Evolutionary conservation across 169 alveolate species (phyloP).

Genomic region (Plasmodium yoelii): DNA sequence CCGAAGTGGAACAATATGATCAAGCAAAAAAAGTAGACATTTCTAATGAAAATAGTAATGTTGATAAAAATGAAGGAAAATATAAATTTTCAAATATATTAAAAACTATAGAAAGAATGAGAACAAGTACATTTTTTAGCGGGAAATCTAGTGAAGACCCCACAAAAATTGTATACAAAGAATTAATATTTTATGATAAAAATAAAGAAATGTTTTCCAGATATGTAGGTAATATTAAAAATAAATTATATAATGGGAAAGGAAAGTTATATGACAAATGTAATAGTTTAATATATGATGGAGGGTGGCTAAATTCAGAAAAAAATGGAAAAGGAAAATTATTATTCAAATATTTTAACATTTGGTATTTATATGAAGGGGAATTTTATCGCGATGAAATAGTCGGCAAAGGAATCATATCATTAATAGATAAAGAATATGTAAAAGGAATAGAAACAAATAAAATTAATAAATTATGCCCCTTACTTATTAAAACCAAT

Average conservation of each 20-base stretch:
- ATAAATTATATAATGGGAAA: conserved; percentile 64
- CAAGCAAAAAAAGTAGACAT: neutral
- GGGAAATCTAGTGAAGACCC: conserved; percentile 20
- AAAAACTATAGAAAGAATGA: conserved; percentile 53
- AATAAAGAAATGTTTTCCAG: conserved; percentile 44
- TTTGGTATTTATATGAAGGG: conserved; percentile 77
- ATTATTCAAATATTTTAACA: conserved; percentile 63
- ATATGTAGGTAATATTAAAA: conserved; percentile 72
- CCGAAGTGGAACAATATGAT: conserved; percentile 1
- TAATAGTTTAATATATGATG: conserved; percentile 74
- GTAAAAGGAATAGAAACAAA: conserved; percentile 41
- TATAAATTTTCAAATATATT: conserved; percentile 17
- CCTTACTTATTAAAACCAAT: conserved; percentile 67
- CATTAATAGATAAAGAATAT: conserved; percentile 73
- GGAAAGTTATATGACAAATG: conserved; percentile 73
- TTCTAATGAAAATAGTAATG: neutral
- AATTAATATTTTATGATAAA: conserved; percentile 69
- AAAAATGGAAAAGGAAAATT: conserved; percentile 74
- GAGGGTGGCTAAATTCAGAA: conserved; percentile 62
- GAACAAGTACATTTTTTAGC: conserved; percentile 26
- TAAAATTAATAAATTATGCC: conserved; percentile 72
- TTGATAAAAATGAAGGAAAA: conserved; percentile 18
- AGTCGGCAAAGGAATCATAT: conserved; percentile 61
- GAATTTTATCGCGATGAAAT: conserved; percentile 63
- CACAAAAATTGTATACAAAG: conserved; percentile 22